These are phyloP conservation scores for Thozetella sp. DNA, from an alignment of 495 filamentous ascomycete genomes.

Conservation along the genomic window DNA sequence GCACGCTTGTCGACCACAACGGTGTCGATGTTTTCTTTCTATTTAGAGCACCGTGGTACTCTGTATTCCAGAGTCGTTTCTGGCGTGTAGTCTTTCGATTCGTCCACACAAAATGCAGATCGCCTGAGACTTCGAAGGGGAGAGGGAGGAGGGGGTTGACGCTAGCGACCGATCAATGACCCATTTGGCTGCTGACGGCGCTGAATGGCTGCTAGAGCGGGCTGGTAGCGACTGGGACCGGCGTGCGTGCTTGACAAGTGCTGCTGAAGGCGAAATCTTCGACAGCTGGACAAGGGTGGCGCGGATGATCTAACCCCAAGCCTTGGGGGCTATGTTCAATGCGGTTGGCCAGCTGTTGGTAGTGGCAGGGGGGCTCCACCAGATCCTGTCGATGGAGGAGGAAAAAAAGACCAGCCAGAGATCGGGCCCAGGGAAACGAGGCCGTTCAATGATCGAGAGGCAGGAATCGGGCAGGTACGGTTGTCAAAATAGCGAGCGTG, in stretches of 20 bases:
- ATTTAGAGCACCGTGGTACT: slow-evolving; percentile 2
- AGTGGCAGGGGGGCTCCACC: neutral
- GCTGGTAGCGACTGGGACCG: slow-evolving; percentile 4
- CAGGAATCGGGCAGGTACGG: too few species aligned
- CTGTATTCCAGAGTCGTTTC: slow-evolving; percentile 6
- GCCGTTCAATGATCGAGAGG: too few species aligned
- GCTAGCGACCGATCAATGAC: slow-evolving; percentile 18
- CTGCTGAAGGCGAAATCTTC: neutral
- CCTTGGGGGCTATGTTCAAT: neutral
- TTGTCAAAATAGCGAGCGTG: neutral
- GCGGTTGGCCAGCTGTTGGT: too few species aligned
- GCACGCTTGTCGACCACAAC: neutral
- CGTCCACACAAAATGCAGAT: slow-evolving; percentile 22
- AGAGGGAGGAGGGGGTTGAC: slow-evolving; percentile 20
- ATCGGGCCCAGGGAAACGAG: neutral
- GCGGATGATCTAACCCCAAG: neutral
- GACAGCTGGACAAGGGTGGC: neutral
- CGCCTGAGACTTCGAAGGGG: too few species aligned
- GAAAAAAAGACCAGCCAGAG: neutral
- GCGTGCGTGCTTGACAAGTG: slow-evolving; percentile 9
- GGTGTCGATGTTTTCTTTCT: neutral
- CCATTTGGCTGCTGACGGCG: slow-evolving; percentile 17
- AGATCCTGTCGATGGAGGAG: neutral
- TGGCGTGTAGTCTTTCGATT: slow-evolving; percentile 10
- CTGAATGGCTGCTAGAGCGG: slow-evolving; percentile 5